Evolutionary conservation across 495 filamentous ascomycete species (phyloP).

Genomic region (Talaromyces thailandensis): DNA sequence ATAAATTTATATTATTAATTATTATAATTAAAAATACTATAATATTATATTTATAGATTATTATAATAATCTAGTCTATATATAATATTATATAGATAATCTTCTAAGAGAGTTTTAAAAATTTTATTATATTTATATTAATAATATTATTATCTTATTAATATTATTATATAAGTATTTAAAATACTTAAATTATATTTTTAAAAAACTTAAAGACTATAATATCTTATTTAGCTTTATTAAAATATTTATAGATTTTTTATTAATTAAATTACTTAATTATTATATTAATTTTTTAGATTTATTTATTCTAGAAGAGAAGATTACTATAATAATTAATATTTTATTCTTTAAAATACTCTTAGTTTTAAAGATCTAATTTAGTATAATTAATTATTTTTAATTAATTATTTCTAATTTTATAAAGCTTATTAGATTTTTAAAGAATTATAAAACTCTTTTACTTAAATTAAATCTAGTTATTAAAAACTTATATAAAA

Average conservation of each 20-base stretch:
- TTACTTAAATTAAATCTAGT: too few species aligned
- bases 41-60: slow-evolving; percentile 2
- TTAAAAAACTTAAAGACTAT: neutral
- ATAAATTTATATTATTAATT: neutral
- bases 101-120: neutral
- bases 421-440: neutral
- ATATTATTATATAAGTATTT: neutral
- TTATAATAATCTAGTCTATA: slow-evolving; percentile 5
- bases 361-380: neutral
- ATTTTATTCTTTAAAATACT: neutral
- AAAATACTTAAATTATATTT: neutral
- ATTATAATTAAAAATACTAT: slow-evolving; percentile 3
- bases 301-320: neutral
- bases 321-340: neutral
- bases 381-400: neutral
- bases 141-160: neutral
- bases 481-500: too few species aligned
- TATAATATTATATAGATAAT: neutral
- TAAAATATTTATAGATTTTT: neutral
- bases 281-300: neutral
- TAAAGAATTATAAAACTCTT: neutral
- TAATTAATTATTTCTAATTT: neutral
- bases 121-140: slow-evolving; percentile 1
- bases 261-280: neutral
- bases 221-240: neutral